Percentiles rank a stretch among this genome's conserved stretches.
phyloP scores from a whole-genome alignment of 345 rosid species.

The Populus nigra region DNA sequence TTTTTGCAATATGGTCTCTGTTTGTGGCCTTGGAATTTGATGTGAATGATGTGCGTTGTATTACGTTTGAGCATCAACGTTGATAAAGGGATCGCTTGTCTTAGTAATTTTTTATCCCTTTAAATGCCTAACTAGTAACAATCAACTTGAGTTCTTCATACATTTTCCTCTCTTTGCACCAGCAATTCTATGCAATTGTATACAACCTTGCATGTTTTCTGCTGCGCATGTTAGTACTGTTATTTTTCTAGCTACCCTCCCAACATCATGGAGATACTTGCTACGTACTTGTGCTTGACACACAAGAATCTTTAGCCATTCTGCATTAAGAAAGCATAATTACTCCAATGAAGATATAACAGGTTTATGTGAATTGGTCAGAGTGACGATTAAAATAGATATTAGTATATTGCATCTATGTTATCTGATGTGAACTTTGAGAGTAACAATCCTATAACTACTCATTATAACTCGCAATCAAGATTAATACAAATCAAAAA shows the following conservation, averaged over 20 bases:
- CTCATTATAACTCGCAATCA: too few species aligned
- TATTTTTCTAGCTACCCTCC: neutral
- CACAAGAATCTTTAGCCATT: too few species aligned
- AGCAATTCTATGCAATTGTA: neutral
- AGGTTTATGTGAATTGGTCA: too few species aligned
- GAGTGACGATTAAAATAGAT: too few species aligned
- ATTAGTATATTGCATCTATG: too few species aligned
- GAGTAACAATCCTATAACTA: too few species aligned
- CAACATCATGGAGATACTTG: neutral
- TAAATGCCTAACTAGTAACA: neutral
- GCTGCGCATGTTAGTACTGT: neutral
- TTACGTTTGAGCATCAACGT: neutral
- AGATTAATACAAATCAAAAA: too few species aligned
- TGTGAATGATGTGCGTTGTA: neutral
- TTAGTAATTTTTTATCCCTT: too few species aligned
- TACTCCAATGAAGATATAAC: too few species aligned
- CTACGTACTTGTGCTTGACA: too few species aligned
- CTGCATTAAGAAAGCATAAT: too few species aligned
- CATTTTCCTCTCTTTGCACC: neutral
- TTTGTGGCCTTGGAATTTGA: slow-evolving; percentile 8
- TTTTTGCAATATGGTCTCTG: neutral
- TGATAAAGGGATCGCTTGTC: neutral
- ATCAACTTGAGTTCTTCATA: neutral
- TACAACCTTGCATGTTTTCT: neutral
- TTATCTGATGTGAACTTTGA: too few species aligned